Evolutionary conservation across 495 filamentous ascomycete species (phyloP), one percentile per base, ranked within the genome.

Genomic region (Penicillium daleae): DNA sequence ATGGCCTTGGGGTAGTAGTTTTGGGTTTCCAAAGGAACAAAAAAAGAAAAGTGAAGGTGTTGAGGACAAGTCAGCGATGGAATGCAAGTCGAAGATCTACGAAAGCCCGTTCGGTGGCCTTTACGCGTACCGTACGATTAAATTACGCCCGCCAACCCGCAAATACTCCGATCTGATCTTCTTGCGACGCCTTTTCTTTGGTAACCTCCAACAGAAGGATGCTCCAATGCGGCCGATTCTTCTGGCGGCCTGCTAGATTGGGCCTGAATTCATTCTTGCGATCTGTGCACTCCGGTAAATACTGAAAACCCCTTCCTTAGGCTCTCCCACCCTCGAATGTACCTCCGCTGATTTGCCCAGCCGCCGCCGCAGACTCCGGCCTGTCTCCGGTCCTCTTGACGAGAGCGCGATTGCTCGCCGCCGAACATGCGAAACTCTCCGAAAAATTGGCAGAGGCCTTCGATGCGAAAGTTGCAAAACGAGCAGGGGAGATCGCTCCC

Each of bases 401-500:
- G 15, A 80, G 89, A 68, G 90, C 90, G 29, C 86, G 86, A 51
- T 74, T 83, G 29, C 71, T 92, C 35, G 83, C 86, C 31, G 69
- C 74, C 32, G 89, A 96, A 66, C 90, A 96, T 75, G 76, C 86
- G n/a, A 76, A 77, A 6, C 79, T 91, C 21, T 82, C 84, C 1
- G 71, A 85, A 27, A 80, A 83, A 67, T 71, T 90, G 31, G 71
- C 77, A 46, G 73, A 82, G 39, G 78, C 84, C 56, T 99, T 93
- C 71, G 90, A 97, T 70, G 70, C 83, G 0, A 86, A 85, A 62
- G 79, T 83, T 4, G 91, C 92, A 5, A 95, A 91, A 76, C 86
- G 90, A 62, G 78, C 87, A 3, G 93, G 94, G 48, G 91, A 96
- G 71, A 75, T 96, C 42, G 82, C 85, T 31, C 75, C 80, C n/a